Evolutionary conservation across 106 monocot species (phyloP).

Genomic region (Narthecium ossifragum): DNA sequence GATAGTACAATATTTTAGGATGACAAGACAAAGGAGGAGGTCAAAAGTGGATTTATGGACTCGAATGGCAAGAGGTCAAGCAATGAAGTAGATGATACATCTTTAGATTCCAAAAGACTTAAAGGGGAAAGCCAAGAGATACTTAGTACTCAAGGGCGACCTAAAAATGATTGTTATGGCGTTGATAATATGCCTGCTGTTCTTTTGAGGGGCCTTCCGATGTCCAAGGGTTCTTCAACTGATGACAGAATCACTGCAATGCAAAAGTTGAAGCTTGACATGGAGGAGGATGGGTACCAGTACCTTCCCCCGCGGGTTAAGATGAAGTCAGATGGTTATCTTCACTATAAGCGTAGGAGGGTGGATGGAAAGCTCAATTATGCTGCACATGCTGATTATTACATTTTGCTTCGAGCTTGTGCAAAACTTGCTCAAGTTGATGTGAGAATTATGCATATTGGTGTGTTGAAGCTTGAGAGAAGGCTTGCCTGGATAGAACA

Average conservation of each 20-base stretch:
- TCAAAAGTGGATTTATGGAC: constrained; percentile 5
- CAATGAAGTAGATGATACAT: constrained; percentile 6
- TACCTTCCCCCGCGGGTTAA: constrained; percentile 47
- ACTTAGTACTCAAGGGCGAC: too few relatives aligned
- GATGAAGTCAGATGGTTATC: constrained; percentile 21
- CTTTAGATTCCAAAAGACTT: constrained; percentile 3
- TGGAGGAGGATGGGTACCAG: constrained; percentile 69
- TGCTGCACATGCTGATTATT: constrained; percentile 79
- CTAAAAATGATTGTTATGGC: too few relatives aligned
- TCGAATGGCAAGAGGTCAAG: constrained; percentile 23
- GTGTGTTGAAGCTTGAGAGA: constrained; percentile 59
- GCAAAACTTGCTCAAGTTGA: constrained; percentile 67
- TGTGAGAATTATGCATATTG: constrained; percentile 46
- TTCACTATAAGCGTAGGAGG: constrained; percentile 45
- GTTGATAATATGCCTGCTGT: too few relatives aligned
- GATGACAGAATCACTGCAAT: constrained; percentile 2
- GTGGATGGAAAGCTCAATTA: constrained; percentile 34
- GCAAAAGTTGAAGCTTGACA: constrained; percentile 39
- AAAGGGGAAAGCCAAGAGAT: neutral
- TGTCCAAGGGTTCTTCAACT: neutral
- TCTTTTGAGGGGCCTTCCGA: neutral
- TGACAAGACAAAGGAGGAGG: constrained; percentile 4
- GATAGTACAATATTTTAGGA: constrained; percentile 23
- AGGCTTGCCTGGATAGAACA: constrained; percentile 62
- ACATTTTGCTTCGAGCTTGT: constrained; percentile 60